Conservation (phyloP, 2,329 filamentous ascomycete species). For the Ophiobolus disseminans region DNA sequence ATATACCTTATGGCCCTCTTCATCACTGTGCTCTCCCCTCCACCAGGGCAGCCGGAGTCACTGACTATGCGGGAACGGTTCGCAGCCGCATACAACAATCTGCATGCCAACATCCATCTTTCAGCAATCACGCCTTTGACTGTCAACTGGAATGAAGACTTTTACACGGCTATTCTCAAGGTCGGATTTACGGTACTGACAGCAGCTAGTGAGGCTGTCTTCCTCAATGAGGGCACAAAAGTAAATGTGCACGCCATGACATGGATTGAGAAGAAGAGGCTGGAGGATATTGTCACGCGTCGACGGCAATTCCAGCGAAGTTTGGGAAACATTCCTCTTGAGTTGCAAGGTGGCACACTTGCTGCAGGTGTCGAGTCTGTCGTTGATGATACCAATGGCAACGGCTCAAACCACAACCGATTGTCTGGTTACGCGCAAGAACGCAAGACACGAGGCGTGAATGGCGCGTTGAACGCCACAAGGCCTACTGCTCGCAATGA, state of each 20-base stretch:
- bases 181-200: slow-evolving; percentile 88
- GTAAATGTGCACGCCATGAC: slow-evolving; percentile 79
- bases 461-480: slow-evolving; percentile 27
- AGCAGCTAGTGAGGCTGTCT: slow-evolving; percentile 94
- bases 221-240: slow-evolving; percentile 84
- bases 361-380: slow-evolving; percentile 43
- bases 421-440: slow-evolving; percentile 70
- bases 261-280: slow-evolving; percentile 89
- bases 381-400: slow-evolving; percentile 46
- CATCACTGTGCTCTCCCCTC: slow-evolving; percentile 74
- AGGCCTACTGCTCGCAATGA: slow-evolving; percentile 51
- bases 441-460: slow-evolving; percentile 62
- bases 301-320: slow-evolving; percentile 49
- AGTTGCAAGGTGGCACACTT: slow-evolving; percentile 52
- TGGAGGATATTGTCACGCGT: slow-evolving; percentile 73
- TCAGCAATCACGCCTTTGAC: slow-evolving; percentile 70
- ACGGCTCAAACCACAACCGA: slow-evolving; percentile 30
- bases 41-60: slow-evolving; percentile 56
- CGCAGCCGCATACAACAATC: slow-evolving; percentile 77
- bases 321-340: slow-evolving; percentile 48
- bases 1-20: slow-evolving; percentile 82
- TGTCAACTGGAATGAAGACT: slow-evolving; percentile 88
- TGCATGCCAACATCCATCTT: slow-evolving; percentile 89
- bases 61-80: slow-evolving; percentile 67
- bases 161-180: slow-evolving; percentile 88